Base-by-base conservation (phyloP, 2,329 filamentous ascomycete species). In the Lecanicillium sp. region DNA sequence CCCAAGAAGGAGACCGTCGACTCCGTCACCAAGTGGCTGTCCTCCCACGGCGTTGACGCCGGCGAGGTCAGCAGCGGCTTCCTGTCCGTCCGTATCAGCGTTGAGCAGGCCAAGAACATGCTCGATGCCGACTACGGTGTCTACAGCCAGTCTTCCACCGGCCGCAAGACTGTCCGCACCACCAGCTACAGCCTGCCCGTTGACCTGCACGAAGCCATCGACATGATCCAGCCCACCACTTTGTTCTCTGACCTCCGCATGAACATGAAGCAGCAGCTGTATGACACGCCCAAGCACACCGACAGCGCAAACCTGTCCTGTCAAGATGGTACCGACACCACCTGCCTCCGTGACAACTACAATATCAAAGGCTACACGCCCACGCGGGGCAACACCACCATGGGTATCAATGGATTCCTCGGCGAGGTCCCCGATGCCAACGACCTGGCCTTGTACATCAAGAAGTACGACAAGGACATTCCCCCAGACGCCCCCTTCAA, bases 171-270 rank as follows among this genome's bases (percentile, higher is more conserved):
- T 39, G 36, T 50, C 10, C 48, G 48, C 36, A 37, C 48, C n/a
- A 50, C 48, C 23, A 50, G 42, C 40, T 51, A 51, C 36, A 49
- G 50, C 29, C 26, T 51, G 14, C 45, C 50, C 10, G 5, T 20
- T 4, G 27, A 32, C 15, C 32, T 51, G 6, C 35, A 49, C 30
- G 36, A 38, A 21, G 39, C 39, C 20, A 44, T 51, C n/a, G 29
- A 33, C 21, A 49, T 51, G 44, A 24, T 51, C 14, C 50, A 51
- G 30, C 50, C 50, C 14, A 51, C 50, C 23, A 51, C 50, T 11
- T 24, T 51, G 19, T 51, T 51, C 21, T 44, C 40, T 17, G 41
- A 51, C 36, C 42, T 50, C 15, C 40, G 40, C 14, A 19, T 49
- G 15, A 24, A 20, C 19, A 40, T 27, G 10, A 32, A 35, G 5